These are phyloP conservation scores for Phytopythium mirpurense DNA, from an alignment of 352 stramenopile species.

Conservation along the genomic window DNA sequence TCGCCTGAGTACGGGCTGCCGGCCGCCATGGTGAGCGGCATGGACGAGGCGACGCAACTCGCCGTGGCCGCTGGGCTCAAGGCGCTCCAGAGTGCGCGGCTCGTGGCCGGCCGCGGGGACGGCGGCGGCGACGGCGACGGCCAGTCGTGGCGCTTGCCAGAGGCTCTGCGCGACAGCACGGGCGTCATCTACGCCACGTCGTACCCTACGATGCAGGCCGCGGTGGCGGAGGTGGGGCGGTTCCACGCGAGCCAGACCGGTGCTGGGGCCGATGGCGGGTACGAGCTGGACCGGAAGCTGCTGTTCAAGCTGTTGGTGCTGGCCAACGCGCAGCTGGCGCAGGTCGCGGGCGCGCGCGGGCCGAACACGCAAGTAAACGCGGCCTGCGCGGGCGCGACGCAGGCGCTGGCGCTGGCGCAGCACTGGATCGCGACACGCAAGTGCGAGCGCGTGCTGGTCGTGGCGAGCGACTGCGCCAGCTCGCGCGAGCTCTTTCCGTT, in stretches of 20 bases:
- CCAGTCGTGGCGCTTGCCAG: slow-evolving; percentile 79
- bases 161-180: slow-evolving; percentile 80
- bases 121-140: slow-evolving; percentile 12
- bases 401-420: slow-evolving; percentile 90
- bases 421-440: slow-evolving; percentile 93
- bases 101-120: slow-evolving; percentile 43
- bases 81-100: slow-evolving; percentile 87
- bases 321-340: slow-evolving; percentile 95
- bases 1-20: slow-evolving; percentile 83
- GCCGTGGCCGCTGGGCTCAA: slow-evolving; percentile 93
- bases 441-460: slow-evolving; percentile 92
- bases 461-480: slow-evolving; percentile 92
- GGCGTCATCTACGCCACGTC: slow-evolving; percentile 95
- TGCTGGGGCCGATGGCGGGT: slow-evolving; percentile 21
- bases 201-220: slow-evolving; percentile 94
- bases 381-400: slow-evolving; percentile 92
- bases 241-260: slow-evolving; percentile 43
- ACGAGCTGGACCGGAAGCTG: slow-evolving; percentile 96
- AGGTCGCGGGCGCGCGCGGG: slow-evolving; percentile 91
- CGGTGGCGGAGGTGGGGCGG: slow-evolving; percentile 86
- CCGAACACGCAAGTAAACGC: slow-evolving; percentile 97
- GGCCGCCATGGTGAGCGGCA: slow-evolving; percentile 87
- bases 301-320: slow-evolving; percentile 95
- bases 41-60: slow-evolving; percentile 94
- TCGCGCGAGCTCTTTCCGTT: slow-evolving; percentile 90